A percentile compares a stretch with the other conserved stretches of the same genome.
Conservation (phyloP, 345 rosid species). For the Brassica carinata region DNA sequence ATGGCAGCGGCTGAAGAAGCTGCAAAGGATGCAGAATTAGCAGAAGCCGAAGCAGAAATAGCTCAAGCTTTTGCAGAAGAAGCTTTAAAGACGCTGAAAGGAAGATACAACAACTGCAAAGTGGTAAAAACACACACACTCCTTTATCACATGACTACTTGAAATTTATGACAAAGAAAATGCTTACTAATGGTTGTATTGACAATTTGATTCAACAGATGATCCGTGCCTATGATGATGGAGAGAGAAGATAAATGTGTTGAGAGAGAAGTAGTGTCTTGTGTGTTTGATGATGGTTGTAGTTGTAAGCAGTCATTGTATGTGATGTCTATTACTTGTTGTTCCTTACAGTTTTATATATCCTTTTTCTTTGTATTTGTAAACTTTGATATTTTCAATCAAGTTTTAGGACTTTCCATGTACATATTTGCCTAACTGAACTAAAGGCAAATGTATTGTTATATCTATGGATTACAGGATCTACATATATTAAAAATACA, state of each 20-base stretch:
- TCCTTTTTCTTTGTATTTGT: neutral
- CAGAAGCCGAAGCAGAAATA: constrained; percentile 93
- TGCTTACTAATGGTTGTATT: neutral
- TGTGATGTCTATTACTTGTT: constrained; percentile 2
- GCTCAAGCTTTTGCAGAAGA: constrained; percentile 94
- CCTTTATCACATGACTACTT: neutral
- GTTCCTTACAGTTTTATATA: neutral
- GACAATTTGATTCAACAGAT: constrained; percentile 23
- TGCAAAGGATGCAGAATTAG: constrained; percentile 88
- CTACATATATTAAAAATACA: neutral
- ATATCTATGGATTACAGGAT: neutral
- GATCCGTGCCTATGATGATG: constrained; percentile 21
- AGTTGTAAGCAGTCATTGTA: constrained; percentile 20
- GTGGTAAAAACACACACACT: constrained; percentile 42
- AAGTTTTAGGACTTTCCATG: constrained; percentile 15
- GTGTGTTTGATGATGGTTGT: constrained; percentile 13
- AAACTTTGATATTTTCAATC: constrained; percentile 8
- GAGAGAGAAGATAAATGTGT: constrained; percentile 13
- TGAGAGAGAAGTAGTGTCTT: neutral
- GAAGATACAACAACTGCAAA: constrained; percentile 49
- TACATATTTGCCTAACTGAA: neutral
- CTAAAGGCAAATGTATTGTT: neutral
- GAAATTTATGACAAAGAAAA: constrained; percentile 7
- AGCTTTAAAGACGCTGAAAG: constrained; percentile 71
- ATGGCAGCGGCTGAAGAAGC: constrained; percentile 95